These are phyloP conservation scores for Leucocoprinus birnbaumii DNA, from an alignment of 768 basidiomycete species.

Conservation along the genomic window DNA sequence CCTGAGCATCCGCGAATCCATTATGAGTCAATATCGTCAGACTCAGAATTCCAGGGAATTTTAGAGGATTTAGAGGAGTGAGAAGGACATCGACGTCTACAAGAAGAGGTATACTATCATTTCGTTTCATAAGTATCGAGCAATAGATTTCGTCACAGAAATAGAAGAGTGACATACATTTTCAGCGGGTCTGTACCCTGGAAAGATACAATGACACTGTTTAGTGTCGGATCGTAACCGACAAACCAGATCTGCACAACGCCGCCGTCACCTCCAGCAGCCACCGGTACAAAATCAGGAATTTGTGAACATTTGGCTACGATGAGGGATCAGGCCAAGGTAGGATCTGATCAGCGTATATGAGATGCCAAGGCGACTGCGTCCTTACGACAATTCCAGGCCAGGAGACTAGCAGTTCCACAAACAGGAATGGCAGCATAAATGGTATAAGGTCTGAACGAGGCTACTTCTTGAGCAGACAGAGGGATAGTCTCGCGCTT, in stretches of 20 bases:
- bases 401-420: constrained; percentile 32
- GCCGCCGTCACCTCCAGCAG: constrained; percentile 46
- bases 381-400: constrained; percentile 52
- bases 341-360: neutral
- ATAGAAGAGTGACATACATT: constrained; percentile 23
- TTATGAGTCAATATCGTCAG: constrained; percentile 36
- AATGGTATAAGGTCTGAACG: constrained; percentile 44
- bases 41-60: constrained; percentile 44
- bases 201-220: constrained; percentile 33
- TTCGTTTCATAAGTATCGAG: neutral
- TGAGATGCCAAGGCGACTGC: neutral
- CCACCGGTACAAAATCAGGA: constrained; percentile 42
- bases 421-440: constrained; percentile 56
- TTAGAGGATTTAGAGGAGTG: constrained; percentile 25
- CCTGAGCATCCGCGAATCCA: constrained; percentile 39
- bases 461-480: constrained; percentile 32
- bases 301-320: constrained; percentile 39
- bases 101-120: constrained; percentile 32
- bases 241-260: constrained; percentile 44
- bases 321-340: neutral
- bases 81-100: constrained; percentile 36
- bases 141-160: neutral
- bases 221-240: constrained; percentile 35
- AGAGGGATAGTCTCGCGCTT: neutral
- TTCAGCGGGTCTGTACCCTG: constrained; percentile 30